phyloP scores from a whole-genome alignment of 768 basidiomycete genomes.

The Krasilnikovozyma curviuscula region DNA sequence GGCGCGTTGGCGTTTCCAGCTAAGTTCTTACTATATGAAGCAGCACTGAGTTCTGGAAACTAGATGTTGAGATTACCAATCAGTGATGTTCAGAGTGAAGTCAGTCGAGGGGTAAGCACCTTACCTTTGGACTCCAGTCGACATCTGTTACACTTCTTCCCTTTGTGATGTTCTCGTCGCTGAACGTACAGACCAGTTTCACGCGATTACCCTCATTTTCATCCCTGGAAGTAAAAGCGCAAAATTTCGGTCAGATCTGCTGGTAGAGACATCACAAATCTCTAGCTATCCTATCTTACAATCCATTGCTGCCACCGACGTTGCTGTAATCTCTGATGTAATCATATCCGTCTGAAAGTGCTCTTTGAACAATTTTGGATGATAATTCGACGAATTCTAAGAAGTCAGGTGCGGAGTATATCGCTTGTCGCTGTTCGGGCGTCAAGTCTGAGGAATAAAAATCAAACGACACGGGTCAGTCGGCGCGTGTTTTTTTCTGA shows the following conservation, averaged over 20 bases:
- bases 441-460: constrained; percentile 46
- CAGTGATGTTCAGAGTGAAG: not conserved
- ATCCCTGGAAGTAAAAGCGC: constrained; percentile 36
- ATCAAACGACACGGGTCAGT: too few relatives aligned
- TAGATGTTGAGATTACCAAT: constrained; percentile 22
- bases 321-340: constrained; percentile 94
- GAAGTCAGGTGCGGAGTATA: constrained; percentile 76
- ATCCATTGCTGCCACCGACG: constrained; percentile 63
- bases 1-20: constrained; percentile 85
- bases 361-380: constrained; percentile 84
- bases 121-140: constrained; percentile 93
- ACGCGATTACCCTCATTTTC: constrained; percentile 77
- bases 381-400: constrained; percentile 84
- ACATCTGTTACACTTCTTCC: constrained; percentile 89
- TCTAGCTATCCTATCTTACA: too few relatives aligned
- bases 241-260: not conserved
- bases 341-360: constrained; percentile 86
- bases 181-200: constrained; percentile 85
- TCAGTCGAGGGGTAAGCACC: constrained; percentile 9
- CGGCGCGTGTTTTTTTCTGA: not conserved
- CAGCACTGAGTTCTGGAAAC: constrained; percentile 90
- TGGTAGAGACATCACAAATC: too few relatives aligned
- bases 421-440: constrained; percentile 62
- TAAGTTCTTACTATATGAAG: constrained; percentile 95
- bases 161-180: constrained; percentile 73